Conservation (phyloP, 768 basidiomycete genomes). For the Pleurotus giganteus region DNA sequence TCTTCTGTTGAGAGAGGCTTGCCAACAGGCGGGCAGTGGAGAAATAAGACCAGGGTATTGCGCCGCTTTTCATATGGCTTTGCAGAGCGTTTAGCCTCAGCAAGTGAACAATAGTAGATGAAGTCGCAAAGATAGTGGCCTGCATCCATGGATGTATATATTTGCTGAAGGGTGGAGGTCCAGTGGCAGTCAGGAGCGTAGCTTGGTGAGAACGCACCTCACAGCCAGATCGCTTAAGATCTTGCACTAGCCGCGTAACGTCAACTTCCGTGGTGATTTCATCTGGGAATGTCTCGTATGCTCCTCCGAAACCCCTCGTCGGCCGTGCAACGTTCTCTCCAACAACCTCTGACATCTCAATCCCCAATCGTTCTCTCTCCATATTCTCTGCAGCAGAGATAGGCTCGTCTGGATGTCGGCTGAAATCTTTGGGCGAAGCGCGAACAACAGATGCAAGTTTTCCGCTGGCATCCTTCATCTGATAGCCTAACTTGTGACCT, state of each 20-base stretch:
- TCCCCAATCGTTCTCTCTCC: slow-evolving; percentile 34
- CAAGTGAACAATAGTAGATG: slow-evolving; percentile 73
- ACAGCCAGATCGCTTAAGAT: slow-evolving; percentile 49
- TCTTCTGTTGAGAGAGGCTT: slow-evolving; percentile 64
- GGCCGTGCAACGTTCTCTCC: slow-evolving; percentile 36
- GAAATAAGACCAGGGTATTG: slow-evolving; percentile 55
- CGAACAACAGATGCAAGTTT: slow-evolving; percentile 52
- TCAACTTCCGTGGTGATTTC: slow-evolving; percentile 62
- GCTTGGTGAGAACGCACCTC: slow-evolving; percentile 32
- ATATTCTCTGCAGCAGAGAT: slow-evolving; percentile 32
- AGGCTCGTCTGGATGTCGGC: slow-evolving; percentile 32
- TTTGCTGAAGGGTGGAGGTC: slow-evolving; percentile 40
- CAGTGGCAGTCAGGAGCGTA: slow-evolving; percentile 4
- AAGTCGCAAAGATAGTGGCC: slow-evolving; percentile 79
- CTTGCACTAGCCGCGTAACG: slow-evolving; percentile 53
- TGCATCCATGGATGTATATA: slow-evolving; percentile 72
- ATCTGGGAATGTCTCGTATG: slow-evolving; percentile 55
- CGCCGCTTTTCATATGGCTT: slow-evolving; percentile 41
- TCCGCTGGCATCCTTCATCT: slow-evolving; percentile 63
- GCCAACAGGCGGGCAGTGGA: slow-evolving; percentile 70
- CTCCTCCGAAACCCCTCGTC: slow-evolving; percentile 40
- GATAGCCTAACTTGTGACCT: slow-evolving; percentile 68
- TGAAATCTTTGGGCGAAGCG: slow-evolving; percentile 39
- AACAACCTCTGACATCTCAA: slow-evolving; percentile 33
- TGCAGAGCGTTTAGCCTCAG: slow-evolving; percentile 56